These are phyloP conservation scores for Macrolepiota albuminosa DNA, from an alignment of 768 basidiomycete species.

Conservation along the genomic window DNA sequence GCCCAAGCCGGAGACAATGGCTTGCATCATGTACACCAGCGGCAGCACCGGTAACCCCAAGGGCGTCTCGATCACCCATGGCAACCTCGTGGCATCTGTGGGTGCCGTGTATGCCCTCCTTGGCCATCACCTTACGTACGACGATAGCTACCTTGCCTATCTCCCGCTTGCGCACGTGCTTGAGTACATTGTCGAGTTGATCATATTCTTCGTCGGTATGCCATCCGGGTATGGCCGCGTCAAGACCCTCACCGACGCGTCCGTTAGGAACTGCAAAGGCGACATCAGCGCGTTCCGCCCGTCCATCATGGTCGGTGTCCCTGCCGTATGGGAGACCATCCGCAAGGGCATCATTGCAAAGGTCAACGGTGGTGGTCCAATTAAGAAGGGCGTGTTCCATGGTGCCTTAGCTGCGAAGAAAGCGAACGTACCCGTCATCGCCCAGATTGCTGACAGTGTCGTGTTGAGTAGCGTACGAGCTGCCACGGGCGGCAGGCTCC, in stretches of 20 bases:
- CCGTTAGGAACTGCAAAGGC: constrained; percentile 82
- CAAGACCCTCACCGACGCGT: constrained; percentile 93
- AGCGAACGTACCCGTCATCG: constrained; percentile 59
- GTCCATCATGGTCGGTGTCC: constrained; percentile 91
- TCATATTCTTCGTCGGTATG: constrained; percentile 71
- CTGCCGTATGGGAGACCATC: constrained; percentile 96
- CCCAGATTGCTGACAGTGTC: constrained; percentile 63
- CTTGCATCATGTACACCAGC: constrained; percentile 70
- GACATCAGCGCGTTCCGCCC: constrained; percentile 83
- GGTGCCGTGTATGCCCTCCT: constrained; percentile 77
- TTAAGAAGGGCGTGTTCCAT: constrained; percentile 78
- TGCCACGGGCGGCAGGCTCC: constrained; percentile 85
- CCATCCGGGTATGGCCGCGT: constrained; percentile 86
- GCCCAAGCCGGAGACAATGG: constrained; percentile 38
- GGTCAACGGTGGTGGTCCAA: constrained; percentile 58
- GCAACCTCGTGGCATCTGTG: constrained; percentile 80
- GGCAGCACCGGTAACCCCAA: constrained; percentile 93
- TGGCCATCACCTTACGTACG: constrained; percentile 53
- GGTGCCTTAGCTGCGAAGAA: constrained; percentile 75
- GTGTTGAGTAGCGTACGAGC: constrained; percentile 74
- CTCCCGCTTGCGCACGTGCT: constrained; percentile 93
- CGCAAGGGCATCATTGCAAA: constrained; percentile 90
- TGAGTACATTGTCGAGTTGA: constrained; percentile 90
- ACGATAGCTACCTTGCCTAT: constrained; percentile 82
- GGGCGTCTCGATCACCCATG: constrained; percentile 86